These are phyloP conservation scores for Corchorus olitorius DNA, from an alignment of 345 rosid species.

Conservation along the genomic window DNA sequence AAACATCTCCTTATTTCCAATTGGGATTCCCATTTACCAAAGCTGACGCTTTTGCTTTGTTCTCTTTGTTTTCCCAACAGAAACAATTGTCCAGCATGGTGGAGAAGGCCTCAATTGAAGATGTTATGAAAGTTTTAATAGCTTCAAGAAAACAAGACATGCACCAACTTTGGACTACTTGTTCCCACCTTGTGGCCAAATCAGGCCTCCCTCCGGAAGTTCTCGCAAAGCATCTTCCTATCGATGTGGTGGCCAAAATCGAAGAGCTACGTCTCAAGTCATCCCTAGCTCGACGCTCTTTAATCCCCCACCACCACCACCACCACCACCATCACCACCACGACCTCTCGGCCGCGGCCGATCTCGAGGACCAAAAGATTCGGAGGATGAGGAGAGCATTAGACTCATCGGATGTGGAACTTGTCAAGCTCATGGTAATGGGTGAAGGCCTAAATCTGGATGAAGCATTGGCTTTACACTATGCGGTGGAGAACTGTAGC, in stretches of 20 bases:
- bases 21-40: not conserved
- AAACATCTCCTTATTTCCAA: not conserved
- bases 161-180: slow-evolving; percentile 96
- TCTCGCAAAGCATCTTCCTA: slow-evolving; percentile 85
- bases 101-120: slow-evolving; percentile 96
- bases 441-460: slow-evolving; percentile 99
- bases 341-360: slow-evolving; percentile 59
- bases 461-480: slow-evolving; percentile 90
- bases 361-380: slow-evolving; percentile 92
- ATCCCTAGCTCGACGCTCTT: slow-evolving; percentile 65
- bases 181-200: slow-evolving; percentile 95
- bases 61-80: slow-evolving; percentile 39
- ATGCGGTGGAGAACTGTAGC: slow-evolving; percentile 96
- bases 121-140: slow-evolving; percentile 92
- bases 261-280: slow-evolving; percentile 94
- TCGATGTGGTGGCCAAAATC: slow-evolving; percentile 88
- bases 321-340: slow-evolving; percentile 68
- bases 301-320: slow-evolving; percentile 52
- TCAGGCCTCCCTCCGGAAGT: slow-evolving; percentile 94
- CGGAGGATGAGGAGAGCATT: slow-evolving; percentile 91
- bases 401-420: slow-evolving; percentile 93
- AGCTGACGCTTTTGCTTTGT: slow-evolving; percentile 10
- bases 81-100: slow-evolving; percentile 95
- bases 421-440: slow-evolving; percentile 99
- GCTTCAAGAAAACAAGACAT: slow-evolving; percentile 98